phyloP scores from a whole-genome alignment of 306 rosid genomes.

The Inga oerstediana region DNA sequence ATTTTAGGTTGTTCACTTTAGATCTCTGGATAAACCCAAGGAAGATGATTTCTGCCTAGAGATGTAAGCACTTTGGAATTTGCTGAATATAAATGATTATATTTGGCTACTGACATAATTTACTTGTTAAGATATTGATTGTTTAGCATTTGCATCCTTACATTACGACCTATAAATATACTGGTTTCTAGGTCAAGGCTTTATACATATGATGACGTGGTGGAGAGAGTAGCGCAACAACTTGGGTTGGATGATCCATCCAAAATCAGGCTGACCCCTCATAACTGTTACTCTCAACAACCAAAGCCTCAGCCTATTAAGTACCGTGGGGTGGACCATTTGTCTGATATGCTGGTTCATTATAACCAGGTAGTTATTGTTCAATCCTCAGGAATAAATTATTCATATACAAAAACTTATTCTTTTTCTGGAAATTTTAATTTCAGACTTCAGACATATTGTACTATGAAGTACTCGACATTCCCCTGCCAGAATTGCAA shows the following conservation, averaged over 20 bases:
- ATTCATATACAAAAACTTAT: constrained; percentile 13
- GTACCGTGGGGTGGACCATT: constrained; percentile 79
- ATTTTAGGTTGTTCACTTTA: constrained; percentile 85
- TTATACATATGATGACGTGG: constrained; percentile 88
- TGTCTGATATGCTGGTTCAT: constrained; percentile 90
- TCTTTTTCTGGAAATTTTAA: neutral
- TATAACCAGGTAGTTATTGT: constrained; percentile 75
- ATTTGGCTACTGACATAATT: constrained; percentile 25
- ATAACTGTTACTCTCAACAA: constrained; percentile 91
- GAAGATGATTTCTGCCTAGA: constrained; percentile 87
- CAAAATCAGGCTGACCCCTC: constrained; percentile 84
- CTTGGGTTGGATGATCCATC: constrained; percentile 85
- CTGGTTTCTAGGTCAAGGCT: constrained; percentile 74
- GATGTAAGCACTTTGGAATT: constrained; percentile 58
- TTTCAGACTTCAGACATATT: constrained; percentile 84
- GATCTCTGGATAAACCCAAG: constrained; percentile 83
- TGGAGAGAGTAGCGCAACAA: constrained; percentile 77
- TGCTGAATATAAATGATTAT: constrained; percentile 25
- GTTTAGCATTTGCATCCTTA: constrained; percentile 29
- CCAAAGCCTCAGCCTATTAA: constrained; percentile 92
- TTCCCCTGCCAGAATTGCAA: constrained; percentile 93
- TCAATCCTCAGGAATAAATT: constrained; percentile 16
- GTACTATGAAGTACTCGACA: constrained; percentile 89
- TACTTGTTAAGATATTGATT: constrained; percentile 12
- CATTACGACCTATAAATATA: constrained; percentile 9